A percentile compares a stretch with the other conserved stretches of the same genome.
These are phyloP conservation scores for Tylopilus intermedius DNA, from an alignment of 768 basidiomycete species.

Conservation along the genomic window DNA sequence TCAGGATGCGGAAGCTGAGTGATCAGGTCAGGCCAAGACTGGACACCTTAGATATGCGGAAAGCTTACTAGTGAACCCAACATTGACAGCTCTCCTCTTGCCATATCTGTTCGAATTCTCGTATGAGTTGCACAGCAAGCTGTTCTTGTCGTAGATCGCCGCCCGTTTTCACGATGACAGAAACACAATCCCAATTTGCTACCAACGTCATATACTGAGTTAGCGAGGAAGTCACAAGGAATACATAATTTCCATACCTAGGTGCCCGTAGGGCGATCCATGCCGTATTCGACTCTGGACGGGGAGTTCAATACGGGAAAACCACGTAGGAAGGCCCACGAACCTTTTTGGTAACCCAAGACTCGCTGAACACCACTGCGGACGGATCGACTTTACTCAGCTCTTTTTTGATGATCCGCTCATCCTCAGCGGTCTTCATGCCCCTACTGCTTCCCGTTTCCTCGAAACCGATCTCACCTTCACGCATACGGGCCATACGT, in stretches of 20 bases:
- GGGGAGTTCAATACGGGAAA: not conserved
- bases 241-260: slow-evolving; percentile 47
- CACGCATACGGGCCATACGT: slow-evolving; percentile 89
- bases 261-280: slow-evolving; percentile 91
- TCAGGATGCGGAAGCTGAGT: slow-evolving; percentile 87
- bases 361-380: slow-evolving; percentile 92
- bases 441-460: slow-evolving; percentile 41
- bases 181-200: slow-evolving; percentile 86
- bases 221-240: slow-evolving; percentile 1
- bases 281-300: slow-evolving; percentile 78
- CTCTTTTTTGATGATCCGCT: slow-evolving; percentile 87
- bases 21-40: not conserved
- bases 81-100: slow-evolving; percentile 87
- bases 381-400: slow-evolving; percentile 94
- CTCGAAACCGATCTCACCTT: slow-evolving; percentile 58
- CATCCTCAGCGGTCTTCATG: slow-evolving; percentile 78
- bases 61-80: slow-evolving; percentile 85
- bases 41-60: not conserved
- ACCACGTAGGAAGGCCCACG: slow-evolving; percentile 4
- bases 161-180: slow-evolving; percentile 97
- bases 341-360: slow-evolving; percentile 92
- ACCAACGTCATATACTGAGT: slow-evolving; percentile 6
- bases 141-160: slow-evolving; percentile 97
- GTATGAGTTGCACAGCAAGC: slow-evolving; percentile 91
- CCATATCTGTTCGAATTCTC: slow-evolving; percentile 91